These are phyloP conservation scores for Phialocephala sp. DNA, from an alignment of 2,329 filamentous ascomycete species.

Conservation along the genomic window DNA sequence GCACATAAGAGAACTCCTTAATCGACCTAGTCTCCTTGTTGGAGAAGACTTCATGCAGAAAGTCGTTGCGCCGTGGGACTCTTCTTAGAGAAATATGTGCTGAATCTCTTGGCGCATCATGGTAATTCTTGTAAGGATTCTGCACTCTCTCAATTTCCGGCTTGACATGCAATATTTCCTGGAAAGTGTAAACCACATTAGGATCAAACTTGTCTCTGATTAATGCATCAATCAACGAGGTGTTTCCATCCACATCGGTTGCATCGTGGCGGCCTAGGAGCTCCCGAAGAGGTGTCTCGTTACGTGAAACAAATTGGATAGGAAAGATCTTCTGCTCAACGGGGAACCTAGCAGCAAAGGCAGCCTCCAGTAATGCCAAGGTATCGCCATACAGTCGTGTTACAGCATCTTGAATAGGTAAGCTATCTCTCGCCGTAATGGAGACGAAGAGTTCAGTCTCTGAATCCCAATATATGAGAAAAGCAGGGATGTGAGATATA, in stretches of 20 bases:
- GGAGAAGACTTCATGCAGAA: constrained; percentile 53
- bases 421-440: constrained; percentile 51
- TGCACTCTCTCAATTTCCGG: constrained; percentile 51
- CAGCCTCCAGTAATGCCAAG: constrained; percentile 30
- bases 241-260: not conserved
- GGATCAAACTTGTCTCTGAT: constrained; percentile 33
- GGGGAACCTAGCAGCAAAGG: constrained; percentile 34
- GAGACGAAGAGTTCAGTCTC: constrained; percentile 29
- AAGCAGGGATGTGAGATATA: constrained; percentile 30
- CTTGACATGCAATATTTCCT: constrained; percentile 50
- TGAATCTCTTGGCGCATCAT: constrained; percentile 49
- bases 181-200: constrained; percentile 45
- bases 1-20: constrained; percentile 51
- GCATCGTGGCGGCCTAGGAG: constrained; percentile 11
- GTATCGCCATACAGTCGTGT: constrained; percentile 29
- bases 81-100: constrained; percentile 55
- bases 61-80: constrained; percentile 63
- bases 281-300: not conserved
- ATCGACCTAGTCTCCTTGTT: constrained; percentile 16
- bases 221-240: constrained; percentile 23
- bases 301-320: constrained; percentile 29
- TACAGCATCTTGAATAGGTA: constrained; percentile 41
- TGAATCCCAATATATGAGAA: constrained; percentile 40
- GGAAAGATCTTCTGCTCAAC: constrained; percentile 29
- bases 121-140: constrained; percentile 45